Percentiles rank a stretch among this genome's conserved stretches.
Evolutionary conservation across 805 yeast genomes (phyloP).

Genomic region (Yarrowia osloensis): DNA sequence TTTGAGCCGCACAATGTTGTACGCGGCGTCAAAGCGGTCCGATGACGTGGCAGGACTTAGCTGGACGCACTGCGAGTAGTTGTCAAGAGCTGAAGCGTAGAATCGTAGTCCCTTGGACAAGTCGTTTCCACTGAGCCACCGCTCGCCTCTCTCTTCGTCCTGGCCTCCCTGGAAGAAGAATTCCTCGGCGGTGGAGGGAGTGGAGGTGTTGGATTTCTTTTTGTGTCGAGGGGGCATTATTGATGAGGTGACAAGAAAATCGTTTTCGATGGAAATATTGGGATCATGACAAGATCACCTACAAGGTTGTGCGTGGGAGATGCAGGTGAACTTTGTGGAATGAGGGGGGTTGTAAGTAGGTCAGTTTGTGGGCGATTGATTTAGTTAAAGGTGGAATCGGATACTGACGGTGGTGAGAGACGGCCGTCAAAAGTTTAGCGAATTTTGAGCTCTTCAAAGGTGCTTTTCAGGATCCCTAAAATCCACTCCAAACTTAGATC

Average conservation of each 20-base stretch:
- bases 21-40: slow-evolving; percentile 50
- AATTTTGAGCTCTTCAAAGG: too few species aligned
- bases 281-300: too few species aligned
- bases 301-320: background rate
- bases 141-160: slow-evolving; percentile 73
- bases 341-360: background rate
- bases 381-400: too few species aligned
- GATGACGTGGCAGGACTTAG: background rate
- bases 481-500: background rate
- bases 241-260: too few species aligned
- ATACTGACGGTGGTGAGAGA: too few species aligned
- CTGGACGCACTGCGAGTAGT: slow-evolving; percentile 32
- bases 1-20: slow-evolving; percentile 60
- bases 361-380: too few species aligned
- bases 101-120: slow-evolving; percentile 63
- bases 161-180: slow-evolving; percentile 57
- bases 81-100: slow-evolving; percentile 47
- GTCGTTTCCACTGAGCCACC: slow-evolving; percentile 66
- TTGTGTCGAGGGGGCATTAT: slow-evolving; percentile 16
- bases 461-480: background rate
- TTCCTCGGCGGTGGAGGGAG: slow-evolving; percentile 51
- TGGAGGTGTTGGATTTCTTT: background rate
- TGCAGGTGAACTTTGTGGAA: background rate
- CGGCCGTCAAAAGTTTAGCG: too few species aligned
- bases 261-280: too few species aligned